Evolutionary conservation across 352 stramenopile species (phyloP).

Genomic region (Phytophthora ramorum): DNA sequence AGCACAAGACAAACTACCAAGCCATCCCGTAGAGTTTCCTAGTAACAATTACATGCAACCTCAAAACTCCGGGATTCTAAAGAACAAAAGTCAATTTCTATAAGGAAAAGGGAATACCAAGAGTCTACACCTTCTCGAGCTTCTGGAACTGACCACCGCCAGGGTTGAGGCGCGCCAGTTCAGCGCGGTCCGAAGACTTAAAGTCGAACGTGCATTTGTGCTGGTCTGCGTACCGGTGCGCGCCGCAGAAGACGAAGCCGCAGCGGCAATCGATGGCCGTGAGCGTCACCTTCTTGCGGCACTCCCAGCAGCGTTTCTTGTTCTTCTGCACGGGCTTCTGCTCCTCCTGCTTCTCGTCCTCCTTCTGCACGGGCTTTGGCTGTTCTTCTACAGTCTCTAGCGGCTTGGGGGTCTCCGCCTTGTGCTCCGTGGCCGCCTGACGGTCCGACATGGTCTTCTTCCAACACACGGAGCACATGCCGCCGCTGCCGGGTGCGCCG

Average conservation of each 20-base stretch:
- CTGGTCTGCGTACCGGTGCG: slow-evolving; percentile 88
- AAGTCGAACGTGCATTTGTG: slow-evolving; percentile 90
- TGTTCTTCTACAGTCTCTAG: not conserved
- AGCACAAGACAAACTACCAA: slow-evolving; percentile 36
- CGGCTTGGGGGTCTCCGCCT: slow-evolving; percentile 3
- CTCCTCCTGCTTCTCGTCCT: slow-evolving; percentile 25
- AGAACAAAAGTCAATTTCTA: too few relatives aligned
- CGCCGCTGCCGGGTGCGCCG: slow-evolving; percentile 68
- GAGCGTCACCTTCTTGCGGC: slow-evolving; percentile 91
- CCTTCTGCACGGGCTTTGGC: not conserved
- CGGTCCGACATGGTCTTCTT: slow-evolving; percentile 86
- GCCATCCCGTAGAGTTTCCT: slow-evolving; percentile 36
- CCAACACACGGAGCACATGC: slow-evolving; percentile 88
- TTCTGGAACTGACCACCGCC: slow-evolving; percentile 87
- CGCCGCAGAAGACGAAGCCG: slow-evolving; percentile 89
- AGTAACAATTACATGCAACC: too few relatives aligned
- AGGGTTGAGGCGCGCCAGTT: slow-evolving; percentile 81
- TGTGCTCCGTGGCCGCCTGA: slow-evolving; percentile 45
- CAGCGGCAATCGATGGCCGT: slow-evolving; percentile 91
- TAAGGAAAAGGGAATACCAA: too few relatives aligned
- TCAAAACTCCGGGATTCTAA: too few relatives aligned
- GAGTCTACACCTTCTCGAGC: slow-evolving; percentile 71
- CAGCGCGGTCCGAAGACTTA: slow-evolving; percentile 75
- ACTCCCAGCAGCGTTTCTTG: slow-evolving; percentile 91
- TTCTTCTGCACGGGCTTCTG: slow-evolving; percentile 87